Percentiles rank a stretch among this genome's conserved stretches.
Evolutionary conservation across 257 asterid genomes (phyloP).

Genomic region (Solanum pinnatisectum): DNA sequence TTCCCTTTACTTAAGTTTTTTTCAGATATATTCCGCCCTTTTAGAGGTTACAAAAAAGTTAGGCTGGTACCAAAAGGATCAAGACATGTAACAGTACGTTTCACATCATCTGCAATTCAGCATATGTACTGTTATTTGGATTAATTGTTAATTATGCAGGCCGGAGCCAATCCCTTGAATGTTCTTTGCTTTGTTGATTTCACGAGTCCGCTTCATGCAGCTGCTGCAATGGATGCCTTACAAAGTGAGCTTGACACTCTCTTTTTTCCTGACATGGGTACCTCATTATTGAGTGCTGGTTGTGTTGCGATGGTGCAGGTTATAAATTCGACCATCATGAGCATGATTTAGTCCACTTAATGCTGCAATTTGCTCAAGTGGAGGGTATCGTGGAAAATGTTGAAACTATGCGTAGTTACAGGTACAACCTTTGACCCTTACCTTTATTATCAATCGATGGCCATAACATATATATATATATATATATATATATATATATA

Average conservation of each 20-base stretch:
- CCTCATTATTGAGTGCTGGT: background rate
- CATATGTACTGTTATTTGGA: background rate
- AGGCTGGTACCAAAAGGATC: conserved; percentile 68
- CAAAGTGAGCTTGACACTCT: conserved; percentile 38
- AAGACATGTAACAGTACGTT: conserved; percentile 43
- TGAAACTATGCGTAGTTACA: conserved; percentile 23
- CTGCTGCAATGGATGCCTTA: conserved; percentile 66
- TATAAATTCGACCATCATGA: conserved; percentile 53
- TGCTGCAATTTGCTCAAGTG: conserved; percentile 58
- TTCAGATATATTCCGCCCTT: conserved; percentile 80
- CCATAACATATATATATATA: conserved; percentile 1
- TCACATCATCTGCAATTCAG: background rate
- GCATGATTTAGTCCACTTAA: conserved; percentile 31
- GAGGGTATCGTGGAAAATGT: conserved; percentile 45
- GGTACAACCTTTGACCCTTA: conserved; percentile 19
- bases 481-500: background rate
- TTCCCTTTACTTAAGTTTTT: conserved; percentile 36
- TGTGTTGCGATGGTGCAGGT: conserved; percentile 28
- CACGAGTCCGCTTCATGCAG: conserved; percentile 71
- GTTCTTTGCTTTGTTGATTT: conserved; percentile 79
- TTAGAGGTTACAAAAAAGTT: conserved; percentile 71
- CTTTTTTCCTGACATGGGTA: background rate
- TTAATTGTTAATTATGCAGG: conserved; percentile 25
- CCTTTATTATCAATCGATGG: conserved; percentile 18
- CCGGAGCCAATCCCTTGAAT: conserved; percentile 52